Percentiles rank a stretch among this genome's conserved stretches.
These are phyloP conservation scores for Aquilaria agallochum DNA, from an alignment of 441 rosid species.

Conservation along the genomic window DNA sequence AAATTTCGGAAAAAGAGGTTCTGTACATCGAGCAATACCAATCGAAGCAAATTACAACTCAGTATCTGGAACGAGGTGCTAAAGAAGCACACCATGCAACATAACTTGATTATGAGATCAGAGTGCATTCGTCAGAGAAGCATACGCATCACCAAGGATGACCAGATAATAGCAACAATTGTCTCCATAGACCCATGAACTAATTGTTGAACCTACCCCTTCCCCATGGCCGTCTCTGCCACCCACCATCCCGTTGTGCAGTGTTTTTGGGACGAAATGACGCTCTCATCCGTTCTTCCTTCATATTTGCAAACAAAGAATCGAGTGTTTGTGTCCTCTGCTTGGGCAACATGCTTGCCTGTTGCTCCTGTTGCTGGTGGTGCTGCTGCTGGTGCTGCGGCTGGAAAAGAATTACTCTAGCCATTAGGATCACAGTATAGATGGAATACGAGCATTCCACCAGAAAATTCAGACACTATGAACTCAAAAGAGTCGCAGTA, in stretches of 20 bases:
- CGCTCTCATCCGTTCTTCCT: constrained; percentile 64
- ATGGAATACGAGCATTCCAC: background rate
- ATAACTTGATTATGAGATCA: too few species aligned
- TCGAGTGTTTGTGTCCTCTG: constrained; percentile 79
- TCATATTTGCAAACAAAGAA: constrained; percentile 76
- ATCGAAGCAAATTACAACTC: too few species aligned
- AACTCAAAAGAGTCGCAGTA: background rate
- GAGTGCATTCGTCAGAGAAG: too few species aligned
- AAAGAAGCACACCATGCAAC: too few species aligned
- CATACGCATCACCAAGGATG: too few species aligned
- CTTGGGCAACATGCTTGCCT: constrained; percentile 32
- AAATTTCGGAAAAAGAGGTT: too few species aligned
- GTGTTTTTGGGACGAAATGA: constrained; percentile 28
- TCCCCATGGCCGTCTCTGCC: constrained; percentile 45
- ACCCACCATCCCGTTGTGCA: constrained; percentile 20
- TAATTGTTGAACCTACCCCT: constrained; percentile 43
- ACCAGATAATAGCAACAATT: background rate
- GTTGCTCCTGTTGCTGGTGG: constrained; percentile 30
- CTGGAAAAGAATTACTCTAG: constrained; percentile 16
- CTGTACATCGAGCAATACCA: too few species aligned
- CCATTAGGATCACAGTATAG: background rate
- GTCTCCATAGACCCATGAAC: background rate
- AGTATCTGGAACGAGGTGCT: too few species aligned
- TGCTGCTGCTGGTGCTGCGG: constrained; percentile 17
- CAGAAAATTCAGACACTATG: background rate